Percentiles rank a stretch among this genome's conserved stretches.
Evolutionary conservation across 2,329 filamentous ascomycete genomes (phyloP).

Genomic region (Fusarium lateritium): DNA sequence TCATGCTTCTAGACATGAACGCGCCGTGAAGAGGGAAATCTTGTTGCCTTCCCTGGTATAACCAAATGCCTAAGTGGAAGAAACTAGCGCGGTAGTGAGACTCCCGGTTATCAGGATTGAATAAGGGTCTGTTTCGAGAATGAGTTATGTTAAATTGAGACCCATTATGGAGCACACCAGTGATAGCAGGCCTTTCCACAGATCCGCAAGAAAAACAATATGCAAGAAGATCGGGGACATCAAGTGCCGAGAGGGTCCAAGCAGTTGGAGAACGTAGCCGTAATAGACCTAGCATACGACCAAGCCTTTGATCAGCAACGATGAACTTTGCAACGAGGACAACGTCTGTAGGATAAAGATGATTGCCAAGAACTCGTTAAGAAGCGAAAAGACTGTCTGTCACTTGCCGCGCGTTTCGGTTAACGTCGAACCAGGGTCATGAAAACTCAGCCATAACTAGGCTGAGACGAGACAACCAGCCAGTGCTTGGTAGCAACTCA

Average conservation of each 20-base stretch:
- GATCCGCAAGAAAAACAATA: slow-evolving; percentile 17
- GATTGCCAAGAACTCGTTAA: slow-evolving; percentile 2
- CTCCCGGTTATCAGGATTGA: slow-evolving; percentile 24
- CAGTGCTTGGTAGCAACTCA: slow-evolving; percentile 2
- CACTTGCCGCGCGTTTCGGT: slow-evolving; percentile 13
- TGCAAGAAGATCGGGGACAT: slow-evolving; percentile 7
- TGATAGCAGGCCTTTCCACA: background rate
- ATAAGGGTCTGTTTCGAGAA: slow-evolving; percentile 26
- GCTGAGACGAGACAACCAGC: background rate
- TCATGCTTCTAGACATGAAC: slow-evolving; percentile 1
- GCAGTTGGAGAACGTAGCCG: background rate
- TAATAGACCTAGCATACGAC: slow-evolving; percentile 7
- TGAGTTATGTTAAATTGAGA: slow-evolving; percentile 9
- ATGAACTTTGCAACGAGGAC: slow-evolving; percentile 11
- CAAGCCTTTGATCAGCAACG: background rate
- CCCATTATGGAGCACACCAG: background rate
- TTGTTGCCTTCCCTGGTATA: slow-evolving; percentile 22
- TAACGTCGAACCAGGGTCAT: slow-evolving; percentile 22
- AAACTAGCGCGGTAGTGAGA: slow-evolving; percentile 21
- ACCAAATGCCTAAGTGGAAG: slow-evolving; percentile 3
- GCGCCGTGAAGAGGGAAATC: background rate
- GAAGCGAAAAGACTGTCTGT: background rate
- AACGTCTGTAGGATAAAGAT: slow-evolving; percentile 9
- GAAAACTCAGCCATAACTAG: slow-evolving; percentile 5
- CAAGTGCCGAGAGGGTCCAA: background rate